These are phyloP conservation scores for Entomophthora muscae DNA, from an alignment of 371 early-diverging fungal genomes.

Conservation along the genomic window DNA sequence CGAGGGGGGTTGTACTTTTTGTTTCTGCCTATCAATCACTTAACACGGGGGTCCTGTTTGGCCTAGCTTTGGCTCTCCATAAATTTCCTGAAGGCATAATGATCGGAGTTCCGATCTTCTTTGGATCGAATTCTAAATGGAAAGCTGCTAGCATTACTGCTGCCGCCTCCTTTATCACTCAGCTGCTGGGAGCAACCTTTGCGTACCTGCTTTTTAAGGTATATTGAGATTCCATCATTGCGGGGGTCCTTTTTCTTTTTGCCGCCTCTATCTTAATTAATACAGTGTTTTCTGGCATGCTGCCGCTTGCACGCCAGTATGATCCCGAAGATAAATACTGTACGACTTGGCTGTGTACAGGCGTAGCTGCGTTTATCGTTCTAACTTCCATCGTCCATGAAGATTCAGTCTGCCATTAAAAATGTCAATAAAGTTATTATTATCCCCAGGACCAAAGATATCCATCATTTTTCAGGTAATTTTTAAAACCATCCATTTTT, in stretches of 20 bases:
- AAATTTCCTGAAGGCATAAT: constrained; percentile 15
- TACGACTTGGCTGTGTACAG: not conserved
- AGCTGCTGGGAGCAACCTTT: constrained; percentile 10
- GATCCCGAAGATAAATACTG: constrained; percentile 11
- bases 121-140: constrained; percentile 8
- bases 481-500: too few relatives aligned
- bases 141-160: constrained; percentile 9
- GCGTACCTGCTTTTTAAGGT: constrained; percentile 11
- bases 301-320: constrained; percentile 11
- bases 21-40: constrained; percentile 6
- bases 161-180: constrained; percentile 7
- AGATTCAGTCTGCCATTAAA: not conserved
- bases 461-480: too few relatives aligned
- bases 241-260: constrained; percentile 9
- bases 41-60: constrained; percentile 10
- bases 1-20: constrained; percentile 13
- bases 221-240: constrained; percentile 10
- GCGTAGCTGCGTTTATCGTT: not conserved
- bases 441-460: too few relatives aligned
- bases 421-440: too few relatives aligned
- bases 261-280: constrained; percentile 9
- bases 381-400: not conserved
- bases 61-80: constrained; percentile 13
- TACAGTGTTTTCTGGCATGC: constrained; percentile 11
- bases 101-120: constrained; percentile 12